Evolutionary conservation across 768 basidiomycete species (phyloP).

Genomic region (Cystobasidium tubakii): DNA sequence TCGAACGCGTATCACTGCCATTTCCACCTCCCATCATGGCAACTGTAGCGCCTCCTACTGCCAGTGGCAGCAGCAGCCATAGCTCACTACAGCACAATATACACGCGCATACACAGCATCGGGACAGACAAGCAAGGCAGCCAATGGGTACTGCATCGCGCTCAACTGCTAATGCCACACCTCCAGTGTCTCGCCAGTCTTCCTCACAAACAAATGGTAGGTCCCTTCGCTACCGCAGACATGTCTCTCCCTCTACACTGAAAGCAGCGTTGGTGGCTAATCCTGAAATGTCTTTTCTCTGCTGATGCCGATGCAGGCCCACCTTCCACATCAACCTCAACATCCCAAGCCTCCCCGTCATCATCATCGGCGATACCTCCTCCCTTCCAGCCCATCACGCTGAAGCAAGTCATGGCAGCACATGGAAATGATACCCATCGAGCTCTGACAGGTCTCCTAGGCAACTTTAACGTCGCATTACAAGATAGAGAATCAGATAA

Average conservation of each 20-base stretch:
- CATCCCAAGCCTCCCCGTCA: not conserved
- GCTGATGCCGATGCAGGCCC: not conserved
- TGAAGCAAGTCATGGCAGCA: not conserved
- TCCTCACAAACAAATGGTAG: not conserved
- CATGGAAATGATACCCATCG: not conserved
- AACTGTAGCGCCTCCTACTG: not conserved
- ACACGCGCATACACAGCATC: not conserved
- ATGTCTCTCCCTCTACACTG: no score
- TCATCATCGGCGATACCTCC: not conserved
- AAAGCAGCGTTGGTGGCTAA: no score
- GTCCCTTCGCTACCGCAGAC: not conserved
- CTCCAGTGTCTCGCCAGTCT: not conserved
- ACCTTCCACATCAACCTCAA: not conserved
- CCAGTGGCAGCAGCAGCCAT: not conserved
- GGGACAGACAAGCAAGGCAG: not conserved
- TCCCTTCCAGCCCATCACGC: conserved; percentile 11
- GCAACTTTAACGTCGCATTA: conserved; percentile 6
- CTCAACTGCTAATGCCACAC: not conserved
- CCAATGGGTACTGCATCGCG: not conserved
- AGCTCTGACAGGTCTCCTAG: conserved; percentile 19
- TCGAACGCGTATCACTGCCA: not conserved
- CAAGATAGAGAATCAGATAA: conserved; percentile 26
- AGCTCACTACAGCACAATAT: not conserved
- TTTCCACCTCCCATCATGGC: not conserved
- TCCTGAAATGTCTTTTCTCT: no score